A percentile compares a stretch with the other conserved stretches of the same genome.
Conservation (phyloP, 768 basidiomycete species). For the Russula brevipes region DNA sequence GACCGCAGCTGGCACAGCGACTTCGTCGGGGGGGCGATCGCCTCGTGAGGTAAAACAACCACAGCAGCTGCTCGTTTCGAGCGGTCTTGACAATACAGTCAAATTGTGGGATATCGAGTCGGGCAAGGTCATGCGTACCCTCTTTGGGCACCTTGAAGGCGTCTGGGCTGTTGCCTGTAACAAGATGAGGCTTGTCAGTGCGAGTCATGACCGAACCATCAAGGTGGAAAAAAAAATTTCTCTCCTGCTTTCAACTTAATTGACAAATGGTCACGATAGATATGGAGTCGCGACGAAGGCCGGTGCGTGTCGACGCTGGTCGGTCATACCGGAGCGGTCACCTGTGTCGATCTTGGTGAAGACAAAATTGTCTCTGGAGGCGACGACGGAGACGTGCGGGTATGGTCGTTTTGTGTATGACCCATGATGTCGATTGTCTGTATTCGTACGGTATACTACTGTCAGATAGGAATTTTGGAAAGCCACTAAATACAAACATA, state of each 20-base stretch:
- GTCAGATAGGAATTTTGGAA: neutral
- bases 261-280: constrained; percentile 39
- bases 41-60: constrained; percentile 23
- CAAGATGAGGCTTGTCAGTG: constrained; percentile 85
- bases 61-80: constrained; percentile 74
- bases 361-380: constrained; percentile 97
- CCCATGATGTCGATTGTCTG: neutral
- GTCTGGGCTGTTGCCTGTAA: constrained; percentile 96
- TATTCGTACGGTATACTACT: neutral
- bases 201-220: constrained; percentile 94
- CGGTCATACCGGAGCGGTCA: constrained; percentile 92
- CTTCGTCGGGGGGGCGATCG: neutral
- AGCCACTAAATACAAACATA: neutral
- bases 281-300: constrained; percentile 91
- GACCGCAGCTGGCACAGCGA: constrained; percentile 5
- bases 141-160: constrained; percentile 98
- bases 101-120: constrained; percentile 94
- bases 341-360: constrained; percentile 82
- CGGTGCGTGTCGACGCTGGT: constrained; percentile 84
- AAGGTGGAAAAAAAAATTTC: constrained; percentile 50
- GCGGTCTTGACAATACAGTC: constrained; percentile 91
- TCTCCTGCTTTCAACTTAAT: neutral
- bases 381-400: constrained; percentile 81
- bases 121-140: constrained; percentile 68
- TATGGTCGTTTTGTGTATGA: constrained; percentile 49